phyloP scores from a whole-genome alignment of 257 asterid genomes.

The Solanum corneliomulleri region DNA sequence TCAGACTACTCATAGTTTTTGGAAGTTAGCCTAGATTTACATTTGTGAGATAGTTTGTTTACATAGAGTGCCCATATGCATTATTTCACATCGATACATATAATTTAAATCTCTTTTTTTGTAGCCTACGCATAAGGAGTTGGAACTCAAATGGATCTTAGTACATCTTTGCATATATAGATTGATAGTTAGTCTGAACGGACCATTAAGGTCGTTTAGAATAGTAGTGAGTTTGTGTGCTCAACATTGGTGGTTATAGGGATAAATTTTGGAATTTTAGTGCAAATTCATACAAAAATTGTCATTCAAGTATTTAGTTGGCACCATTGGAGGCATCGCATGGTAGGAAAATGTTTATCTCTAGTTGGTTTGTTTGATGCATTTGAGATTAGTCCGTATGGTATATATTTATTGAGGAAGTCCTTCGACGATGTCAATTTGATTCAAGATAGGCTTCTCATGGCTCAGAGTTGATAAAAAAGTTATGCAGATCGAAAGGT shows the following conservation, averaged over 20 bases:
- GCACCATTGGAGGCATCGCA: too few species aligned
- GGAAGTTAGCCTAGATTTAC: neutral
- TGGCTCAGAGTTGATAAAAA: too few species aligned
- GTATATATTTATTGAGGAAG: too few species aligned
- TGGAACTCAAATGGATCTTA: neutral
- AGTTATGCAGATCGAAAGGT: too few species aligned
- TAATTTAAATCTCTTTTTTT: neutral
- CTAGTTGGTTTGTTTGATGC: neutral
- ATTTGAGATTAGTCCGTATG: too few species aligned
- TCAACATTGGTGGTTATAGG: neutral
- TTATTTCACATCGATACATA: neutral
- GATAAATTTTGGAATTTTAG: neutral
- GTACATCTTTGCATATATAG: neutral
- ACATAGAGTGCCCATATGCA: neutral
- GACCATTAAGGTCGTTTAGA: neutral
- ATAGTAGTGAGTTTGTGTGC: neutral
- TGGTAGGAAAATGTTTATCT: neutral
- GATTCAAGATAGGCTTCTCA: too few species aligned
- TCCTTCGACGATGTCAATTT: too few species aligned
- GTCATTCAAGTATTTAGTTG: neutral
- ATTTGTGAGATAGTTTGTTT: neutral
- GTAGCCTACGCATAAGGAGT: neutral
- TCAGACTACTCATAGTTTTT: neutral
- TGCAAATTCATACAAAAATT: neutral
- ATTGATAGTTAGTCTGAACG: neutral